Evolutionary conservation across 2,329 filamentous ascomycete genomes (phyloP), one percentile per base, ranked within the genome.

Genomic region (Botrytis paeoniae): DNA sequence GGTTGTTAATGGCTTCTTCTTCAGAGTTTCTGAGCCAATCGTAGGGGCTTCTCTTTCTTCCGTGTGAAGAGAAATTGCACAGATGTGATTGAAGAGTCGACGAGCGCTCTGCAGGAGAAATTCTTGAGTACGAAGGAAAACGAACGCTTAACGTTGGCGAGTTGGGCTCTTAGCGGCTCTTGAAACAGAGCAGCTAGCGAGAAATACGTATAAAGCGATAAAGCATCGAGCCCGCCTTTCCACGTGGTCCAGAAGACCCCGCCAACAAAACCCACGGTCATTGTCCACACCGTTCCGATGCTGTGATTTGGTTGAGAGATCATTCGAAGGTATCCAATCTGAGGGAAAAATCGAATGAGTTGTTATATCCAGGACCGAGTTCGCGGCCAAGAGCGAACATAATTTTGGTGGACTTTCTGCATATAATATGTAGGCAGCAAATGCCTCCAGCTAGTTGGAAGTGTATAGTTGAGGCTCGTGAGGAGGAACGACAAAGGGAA

Each of bases 21-120:
- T 3, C 10, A n/a, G 25, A n/a, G 5, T n/a, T 25, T 51, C 1
- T 2, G 10, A n/a, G 25, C 10, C 6, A 12, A 0, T n/a, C 0
- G 22, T n/a, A 14, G 25, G 1, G 48, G 48, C 12, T 54, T 54
- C 10, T 54, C 25, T n/a, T 48, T n/a, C 48, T 0, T n/a, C 1
- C 4, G 12, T 0, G 14, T 7, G 5, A 16, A 29, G 25, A 7
- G 12, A 16, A 3, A 29, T 29, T 1, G 51, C 12, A 54, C 12
- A 5, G 2, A 54, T 16, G 2, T 5, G 2, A 54, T 3, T 35
- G 32, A 35, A 35, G 32, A 35, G 32, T 35, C 4, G 32, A 2
- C 32, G 32, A 35, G 32, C 32, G 32, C 32, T 35, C 1, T 54
- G 25, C 51, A 8, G 3, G 25, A 54, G 10, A 54, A 29, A 54